phyloP scores from a whole-genome alignment of 306 rosid species.

The Castanospermum australe region DNA sequence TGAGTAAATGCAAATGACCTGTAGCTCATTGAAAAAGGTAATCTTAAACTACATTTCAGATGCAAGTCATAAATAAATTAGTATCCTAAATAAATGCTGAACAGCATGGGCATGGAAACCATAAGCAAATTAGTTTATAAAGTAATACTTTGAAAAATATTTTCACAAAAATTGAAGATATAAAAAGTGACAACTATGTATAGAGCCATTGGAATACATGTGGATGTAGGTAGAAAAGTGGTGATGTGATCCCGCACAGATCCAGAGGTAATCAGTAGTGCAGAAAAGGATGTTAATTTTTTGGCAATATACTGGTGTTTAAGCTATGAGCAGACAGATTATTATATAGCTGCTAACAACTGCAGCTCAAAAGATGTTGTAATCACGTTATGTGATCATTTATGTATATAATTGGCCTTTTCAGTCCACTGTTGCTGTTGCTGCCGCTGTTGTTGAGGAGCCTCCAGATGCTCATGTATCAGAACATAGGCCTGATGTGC shows the following conservation, averaged over 20 bases:
- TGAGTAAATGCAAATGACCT: neutral
- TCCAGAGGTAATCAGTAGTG: neutral
- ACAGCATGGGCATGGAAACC: neutral
- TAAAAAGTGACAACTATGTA: neutral
- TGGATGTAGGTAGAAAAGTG: neutral
- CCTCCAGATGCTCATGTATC: conserved; percentile 34
- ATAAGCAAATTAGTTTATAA: neutral
- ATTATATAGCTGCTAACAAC: neutral
- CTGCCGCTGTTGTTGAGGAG: conserved; percentile 35
- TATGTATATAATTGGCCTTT: conserved; percentile 20
- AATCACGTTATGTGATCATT: neutral
- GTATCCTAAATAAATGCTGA: neutral
- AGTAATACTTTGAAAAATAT: no score
- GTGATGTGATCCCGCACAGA: neutral
- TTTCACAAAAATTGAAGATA: no score
- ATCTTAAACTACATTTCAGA: neutral
- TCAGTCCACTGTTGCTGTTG: conserved; percentile 44
- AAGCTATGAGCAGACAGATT: neutral
- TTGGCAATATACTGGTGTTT: neutral
- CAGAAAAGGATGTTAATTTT: neutral
- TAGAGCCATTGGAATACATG: neutral
- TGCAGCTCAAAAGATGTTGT: conserved; percentile 4
- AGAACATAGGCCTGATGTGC: conserved; percentile 62
- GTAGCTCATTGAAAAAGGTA: neutral
- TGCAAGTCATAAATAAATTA: conserved; percentile 1